Base-by-base conservation (phyloP, 108 stramenopile species). In the Fragilariopsis cylindrus region DNA sequence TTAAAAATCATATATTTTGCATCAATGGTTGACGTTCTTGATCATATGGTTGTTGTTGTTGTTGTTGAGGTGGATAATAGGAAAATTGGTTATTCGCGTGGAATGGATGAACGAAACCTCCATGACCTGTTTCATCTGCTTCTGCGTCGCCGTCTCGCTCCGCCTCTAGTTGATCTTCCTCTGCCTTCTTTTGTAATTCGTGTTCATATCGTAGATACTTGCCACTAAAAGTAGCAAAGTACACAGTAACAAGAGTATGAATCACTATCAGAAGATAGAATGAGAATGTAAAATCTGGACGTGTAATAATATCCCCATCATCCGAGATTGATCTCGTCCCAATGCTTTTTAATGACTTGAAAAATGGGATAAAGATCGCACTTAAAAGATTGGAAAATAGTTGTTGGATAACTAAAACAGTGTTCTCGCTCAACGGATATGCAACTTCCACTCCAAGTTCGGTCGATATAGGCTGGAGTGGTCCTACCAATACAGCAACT, bases 181-280 rank as follows among this genome's bases (percentile, higher is more conserved):
- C 68, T 9, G 72, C 86, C 48, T 87, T 85, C 72, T 84, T 89
- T 60, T 77, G 75, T 54, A 85, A 49, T 73, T 94, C 93, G 48
- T 85, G 90, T 62, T 92, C 93, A 41, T 83, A 83, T 52, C 94
- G 81, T 49, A 91, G 72, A 74, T 95, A 95, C 19, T 78, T 85
- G 3, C 94, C 94, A 73, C 93, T 91, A 74, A 93, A 95, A 5
- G 94, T 93, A 47, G 92, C 89, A 78, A 95, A 95, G 64, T 88
- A 92, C 8, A 95, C 85, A 48, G 94, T 88, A 0, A 88, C 90
- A 6, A 69, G 69, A 2, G 90, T 88, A 57, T 91, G 89, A 2
- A 95, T 43, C 18, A 93, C 80, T 67, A 92, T 95, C 41, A 95
- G 65, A 30, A 95, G 71, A 69, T 88, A 91, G 70, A 95, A 95